Evolutionary conservation across 2,329 filamentous ascomycete genomes (phyloP), one percentile per base, ranked within the genome.

Genomic region (Venturia carpophila): DNA sequence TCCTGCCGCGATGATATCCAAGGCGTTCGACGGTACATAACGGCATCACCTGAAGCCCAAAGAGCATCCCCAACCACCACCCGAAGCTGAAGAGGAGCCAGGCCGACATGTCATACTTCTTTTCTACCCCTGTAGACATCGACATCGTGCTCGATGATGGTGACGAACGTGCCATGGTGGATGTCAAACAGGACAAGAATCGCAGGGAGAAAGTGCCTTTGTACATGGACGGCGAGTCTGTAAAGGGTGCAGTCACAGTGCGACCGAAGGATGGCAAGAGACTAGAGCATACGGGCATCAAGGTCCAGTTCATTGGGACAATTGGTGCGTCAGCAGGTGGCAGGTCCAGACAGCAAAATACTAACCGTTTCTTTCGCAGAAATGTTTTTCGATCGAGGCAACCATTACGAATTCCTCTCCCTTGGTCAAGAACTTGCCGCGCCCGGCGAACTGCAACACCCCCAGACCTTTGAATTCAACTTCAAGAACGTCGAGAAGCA

Each of bases 401-500:
- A 97, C 77, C 94, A 97, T 80, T 96, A 99, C 82, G 94, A 99
- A 79, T 99, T 99, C 79, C 88, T 99, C 67, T 96, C 92, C 43
- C 86, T 97, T 37, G 93, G 94, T 71, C 95, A 97, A 78, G 94
- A 99, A 79, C 87, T 99, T 49, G 94, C 94, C 21, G 92, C 94
- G 21, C 94, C 94, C 1, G 94, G 94, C 76, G 94, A 99, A 81
- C 89, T 99, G 66, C 94, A 97, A 76, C 95, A 99, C 79, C 94
- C 94, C 55, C 94, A 99, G 80, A 97, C 92, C 61, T 97, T 96
- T 77, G 91, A 96, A 70, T 99, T 99, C 85, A 96, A 97, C 81
- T 99, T 99, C 86, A 97, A 97, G 79, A 99, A 97, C 77, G 92
- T 99, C 72, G 94, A 99, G 84, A 99, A 99, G 83, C 92, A 96